phyloP scores from a whole-genome alignment of 108 stramenopile genomes.

The Hondaea fermentalgiana region DNA sequence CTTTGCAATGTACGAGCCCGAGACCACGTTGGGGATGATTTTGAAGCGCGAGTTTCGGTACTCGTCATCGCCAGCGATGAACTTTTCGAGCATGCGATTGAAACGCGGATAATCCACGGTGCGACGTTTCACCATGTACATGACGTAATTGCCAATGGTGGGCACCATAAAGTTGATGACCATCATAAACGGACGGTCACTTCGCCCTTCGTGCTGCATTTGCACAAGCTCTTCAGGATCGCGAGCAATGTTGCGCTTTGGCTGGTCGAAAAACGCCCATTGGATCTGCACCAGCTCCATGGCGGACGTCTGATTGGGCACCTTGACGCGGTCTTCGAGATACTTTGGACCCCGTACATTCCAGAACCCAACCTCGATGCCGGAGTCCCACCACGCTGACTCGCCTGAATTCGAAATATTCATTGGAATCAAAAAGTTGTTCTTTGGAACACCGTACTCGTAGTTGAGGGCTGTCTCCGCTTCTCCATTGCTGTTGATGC shows the following conservation, averaged over 20 bases:
- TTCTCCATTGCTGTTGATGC: background rate
- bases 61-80: background rate
- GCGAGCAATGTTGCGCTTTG: background rate
- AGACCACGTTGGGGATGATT: background rate
- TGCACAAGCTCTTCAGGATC: conserved; percentile 5
- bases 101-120: background rate
- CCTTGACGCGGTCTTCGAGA: background rate
- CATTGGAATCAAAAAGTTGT: background rate
- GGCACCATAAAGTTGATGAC: conserved; percentile 17
- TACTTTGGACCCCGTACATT: background rate
- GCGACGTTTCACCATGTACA: background rate
- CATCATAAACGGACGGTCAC: background rate
- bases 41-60: background rate
- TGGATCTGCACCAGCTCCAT: conserved; percentile 9
- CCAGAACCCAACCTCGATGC: background rate
- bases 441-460: background rate
- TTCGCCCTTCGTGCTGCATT: background rate
- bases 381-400: conserved; percentile 5
- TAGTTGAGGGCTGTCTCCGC: background rate
- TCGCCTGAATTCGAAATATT: background rate
- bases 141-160: conserved; percentile 9
- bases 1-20: background rate
- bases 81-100: background rate
- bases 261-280: background rate
- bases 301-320: background rate